Base-by-base conservation (phyloP, 2,329 filamentous ascomycete species). In the Calycina marina region DNA sequence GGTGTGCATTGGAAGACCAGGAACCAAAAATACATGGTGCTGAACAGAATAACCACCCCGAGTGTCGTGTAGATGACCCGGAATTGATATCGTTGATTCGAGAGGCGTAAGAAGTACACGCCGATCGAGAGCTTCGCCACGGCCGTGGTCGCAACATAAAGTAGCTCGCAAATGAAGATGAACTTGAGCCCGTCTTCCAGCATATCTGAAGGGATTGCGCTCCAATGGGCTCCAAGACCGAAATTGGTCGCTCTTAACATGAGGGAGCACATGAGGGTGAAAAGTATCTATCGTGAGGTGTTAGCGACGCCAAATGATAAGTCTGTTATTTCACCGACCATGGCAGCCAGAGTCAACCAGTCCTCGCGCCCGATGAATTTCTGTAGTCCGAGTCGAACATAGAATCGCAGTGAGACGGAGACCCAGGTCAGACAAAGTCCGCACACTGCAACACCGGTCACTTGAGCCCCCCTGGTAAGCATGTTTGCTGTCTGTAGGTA, bases 391-490 rank as follows among this genome's bases (percentile, higher is more conserved):
- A 43, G 27, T n/a, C 49, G 39, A 12, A 50, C 46, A 35, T 51
- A 51, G 25, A 46, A 40, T 32, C 50, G 45, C 18, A 53, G 36
- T 12, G 31, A 18, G 8, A 46, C 40, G 3, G 46, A 43, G 18
- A 53, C 40, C 34, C 56, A 52, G 2, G 54, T 52, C 5, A 61
- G 22, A 6, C 49, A 36, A 12, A 62, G 25, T 18, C 61, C 56
- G 12, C 51, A 48, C 20, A 49, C 42, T 2, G 43, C 47, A 24
- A 51, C 46, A 13, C 48, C 48, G 4, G 47, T 51, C 18, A 51
- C 45, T 30, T 49, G 44, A 10, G 44, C 40, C 16, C 44, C 42
- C 18, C 27, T 29, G n/a, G 27, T 29, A n/a, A 22, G 20, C 20
- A 22, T 22, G n/a, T 22, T 22, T 8, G n/a, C 20, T 2, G 20